Evolutionary conservation across 495 filamentous ascomycete genomes (phyloP).

Genomic region (Aspergillus taichungensis): DNA sequence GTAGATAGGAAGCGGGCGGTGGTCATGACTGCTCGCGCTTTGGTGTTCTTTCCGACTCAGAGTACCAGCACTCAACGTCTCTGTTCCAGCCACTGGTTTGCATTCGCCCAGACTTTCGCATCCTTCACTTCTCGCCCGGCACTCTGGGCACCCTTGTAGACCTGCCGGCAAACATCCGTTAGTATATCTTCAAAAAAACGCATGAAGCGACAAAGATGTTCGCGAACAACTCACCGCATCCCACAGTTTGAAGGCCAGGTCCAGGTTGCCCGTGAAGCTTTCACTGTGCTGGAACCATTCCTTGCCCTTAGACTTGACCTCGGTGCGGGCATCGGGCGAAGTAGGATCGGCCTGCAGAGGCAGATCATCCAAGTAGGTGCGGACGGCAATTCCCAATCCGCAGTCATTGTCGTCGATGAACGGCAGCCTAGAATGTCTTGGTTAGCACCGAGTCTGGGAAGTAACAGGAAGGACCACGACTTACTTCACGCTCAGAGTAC

Average conservation of each 20-base stretch:
- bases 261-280: slow-evolving; percentile 67
- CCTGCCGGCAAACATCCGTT: slow-evolving; percentile 20
- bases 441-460: no score
- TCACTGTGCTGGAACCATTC: slow-evolving; percentile 68
- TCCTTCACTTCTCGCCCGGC: slow-evolving; percentile 58
- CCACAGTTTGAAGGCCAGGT: slow-evolving; percentile 74
- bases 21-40: no score
- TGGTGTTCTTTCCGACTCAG: no score
- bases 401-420: slow-evolving; percentile 79
- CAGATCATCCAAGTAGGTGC: slow-evolving; percentile 85
- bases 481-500: slow-evolving; percentile 63
- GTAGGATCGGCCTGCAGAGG: slow-evolving; percentile 44
- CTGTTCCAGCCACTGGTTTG: slow-evolving; percentile 52
- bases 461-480: slow-evolving; percentile 13
- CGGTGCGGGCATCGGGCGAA: slow-evolving; percentile 49
- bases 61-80: slow-evolving; percentile 28
- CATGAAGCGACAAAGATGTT: neutral
- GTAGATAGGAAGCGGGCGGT: no score
- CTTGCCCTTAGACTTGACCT: slow-evolving; percentile 55
- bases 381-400: slow-evolving; percentile 79
- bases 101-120: slow-evolving; percentile 53
- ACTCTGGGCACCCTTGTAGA: slow-evolving; percentile 57
- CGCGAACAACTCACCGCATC: slow-evolving; percentile 54
- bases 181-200: neutral
- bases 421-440: slow-evolving; percentile 51